phyloP scores from a whole-genome alignment of 495 filamentous ascomycete genomes.

The Penicillium ochrochloron region DNA sequence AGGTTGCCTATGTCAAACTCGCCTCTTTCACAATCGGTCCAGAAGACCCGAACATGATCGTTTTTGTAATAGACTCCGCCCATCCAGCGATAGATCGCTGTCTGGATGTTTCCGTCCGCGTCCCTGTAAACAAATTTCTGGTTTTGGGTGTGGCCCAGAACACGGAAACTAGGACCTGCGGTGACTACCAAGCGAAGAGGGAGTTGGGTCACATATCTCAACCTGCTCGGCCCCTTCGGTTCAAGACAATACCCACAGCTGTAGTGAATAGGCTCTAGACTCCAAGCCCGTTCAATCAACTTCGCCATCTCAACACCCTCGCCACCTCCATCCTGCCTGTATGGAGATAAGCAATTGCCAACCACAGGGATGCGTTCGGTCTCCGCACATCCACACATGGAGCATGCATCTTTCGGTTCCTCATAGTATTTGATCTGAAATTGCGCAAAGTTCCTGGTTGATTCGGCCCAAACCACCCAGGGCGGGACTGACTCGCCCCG shows the following conservation, averaged over 20 bases:
- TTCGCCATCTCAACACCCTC: constrained; percentile 23
- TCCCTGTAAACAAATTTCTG: constrained; percentile 33
- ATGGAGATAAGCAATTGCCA: neutral
- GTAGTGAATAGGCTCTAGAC: neutral
- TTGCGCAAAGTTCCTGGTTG: constrained; percentile 34
- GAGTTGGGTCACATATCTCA: constrained; percentile 25
- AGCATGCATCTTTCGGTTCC: neutral
- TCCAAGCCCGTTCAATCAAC: constrained; percentile 21
- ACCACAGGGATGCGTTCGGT: too few relatives aligned
- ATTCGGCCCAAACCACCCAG: constrained; percentile 29
- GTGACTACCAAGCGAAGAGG: constrained; percentile 39
- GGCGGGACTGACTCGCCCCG: constrained; percentile 17
- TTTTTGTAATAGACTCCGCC: constrained; percentile 44
- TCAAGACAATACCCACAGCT: constrained; percentile 22
- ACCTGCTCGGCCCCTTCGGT: neutral
- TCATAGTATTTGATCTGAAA: constrained; percentile 23
- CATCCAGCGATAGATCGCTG: constrained; percentile 46
- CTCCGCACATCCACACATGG: neutral
- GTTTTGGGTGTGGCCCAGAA: constrained; percentile 38
- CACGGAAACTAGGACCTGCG: constrained; percentile 2
- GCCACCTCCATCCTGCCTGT: neutral
- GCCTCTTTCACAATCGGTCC: constrained; percentile 38
- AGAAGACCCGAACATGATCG: constrained; percentile 37
- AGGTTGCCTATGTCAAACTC: constrained; percentile 26
- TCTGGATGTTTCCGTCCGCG: constrained; percentile 4